phyloP scores from a whole-genome alignment of 2,329 filamentous ascomycete species.

The Neurospora crassa region DNA sequence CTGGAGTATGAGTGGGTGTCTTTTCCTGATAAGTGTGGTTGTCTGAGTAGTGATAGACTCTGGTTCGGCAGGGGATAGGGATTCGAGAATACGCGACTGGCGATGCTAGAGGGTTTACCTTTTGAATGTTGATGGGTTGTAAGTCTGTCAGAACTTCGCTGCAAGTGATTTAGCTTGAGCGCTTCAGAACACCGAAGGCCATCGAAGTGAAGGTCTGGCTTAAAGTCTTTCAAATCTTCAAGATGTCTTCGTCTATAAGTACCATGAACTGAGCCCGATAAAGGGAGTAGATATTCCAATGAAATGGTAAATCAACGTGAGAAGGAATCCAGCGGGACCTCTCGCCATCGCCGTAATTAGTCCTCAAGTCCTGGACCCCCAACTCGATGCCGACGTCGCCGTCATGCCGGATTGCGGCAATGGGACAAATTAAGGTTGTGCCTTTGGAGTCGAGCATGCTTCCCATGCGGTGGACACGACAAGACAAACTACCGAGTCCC shows the following conservation, averaged over 20 bases:
- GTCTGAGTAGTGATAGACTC: neutral
- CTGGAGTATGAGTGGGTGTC: too few species aligned
- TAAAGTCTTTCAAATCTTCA: neutral
- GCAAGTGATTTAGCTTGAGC: neutral
- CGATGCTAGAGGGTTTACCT: neutral
- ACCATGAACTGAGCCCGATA: neutral
- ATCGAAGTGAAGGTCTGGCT: neutral
- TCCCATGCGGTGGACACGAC: neutral
- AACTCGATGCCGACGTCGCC: neutral
- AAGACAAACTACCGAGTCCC: neutral
- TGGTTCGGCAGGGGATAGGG: neutral
- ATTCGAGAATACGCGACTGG: neutral
- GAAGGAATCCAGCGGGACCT: neutral
- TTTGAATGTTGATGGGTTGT: neutral
- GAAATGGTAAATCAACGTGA: neutral
- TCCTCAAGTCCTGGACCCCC: neutral
- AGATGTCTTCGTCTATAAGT: neutral
- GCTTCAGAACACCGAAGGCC: neutral
- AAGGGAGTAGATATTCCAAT: neutral
- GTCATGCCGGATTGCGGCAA: neutral
- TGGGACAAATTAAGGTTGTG: neutral
- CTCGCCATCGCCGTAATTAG: neutral
- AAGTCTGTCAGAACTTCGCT: neutral
- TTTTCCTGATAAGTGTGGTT: neutral
- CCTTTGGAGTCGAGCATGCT: neutral